Evolutionary conservation across 352 stramenopile genomes (phyloP).

Genomic region (Globisporangium iwayamae): DNA sequence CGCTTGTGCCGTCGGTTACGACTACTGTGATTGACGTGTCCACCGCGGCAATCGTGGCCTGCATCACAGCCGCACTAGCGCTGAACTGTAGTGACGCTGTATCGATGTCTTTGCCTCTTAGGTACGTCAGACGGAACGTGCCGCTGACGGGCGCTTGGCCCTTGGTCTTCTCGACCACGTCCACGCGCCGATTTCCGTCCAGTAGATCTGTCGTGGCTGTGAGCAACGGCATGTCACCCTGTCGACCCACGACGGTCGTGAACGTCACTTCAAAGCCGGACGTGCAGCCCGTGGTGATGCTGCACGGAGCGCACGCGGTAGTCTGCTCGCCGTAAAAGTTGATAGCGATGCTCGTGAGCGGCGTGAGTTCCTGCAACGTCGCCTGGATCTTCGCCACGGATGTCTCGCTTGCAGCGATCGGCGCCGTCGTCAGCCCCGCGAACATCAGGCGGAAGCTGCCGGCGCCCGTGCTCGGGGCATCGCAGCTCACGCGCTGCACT

Average conservation of each 20-base stretch:
- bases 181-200: slow-evolving; percentile 87
- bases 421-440: slow-evolving; percentile 83
- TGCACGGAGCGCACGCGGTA: slow-evolving; percentile 74
- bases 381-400: slow-evolving; percentile 70
- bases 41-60: slow-evolving; percentile 70
- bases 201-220: slow-evolving; percentile 81
- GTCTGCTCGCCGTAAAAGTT: slow-evolving; percentile 47
- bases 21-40: slow-evolving; percentile 74
- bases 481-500: slow-evolving; percentile 90
- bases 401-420: slow-evolving; percentile 83
- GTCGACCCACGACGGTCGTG: slow-evolving; percentile 58
- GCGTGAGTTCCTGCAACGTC: slow-evolving; percentile 86
- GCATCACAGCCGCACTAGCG: slow-evolving; percentile 37
- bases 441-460: slow-evolving; percentile 89
- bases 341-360: slow-evolving; percentile 85
- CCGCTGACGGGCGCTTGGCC: slow-evolving; percentile 89
- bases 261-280: slow-evolving; percentile 91
- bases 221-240: slow-evolving; percentile 89
- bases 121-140: slow-evolving; percentile 88
- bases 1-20: slow-evolving; percentile 59
- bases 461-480: slow-evolving; percentile 62
- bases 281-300: slow-evolving; percentile 35
- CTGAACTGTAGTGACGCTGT: slow-evolving; percentile 72
- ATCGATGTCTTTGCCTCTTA: slow-evolving; percentile 65
- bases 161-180: slow-evolving; percentile 65